phyloP scores from a whole-genome alignment of 495 filamentous ascomycete genomes.

The Mytilinidion resinicola region DNA sequence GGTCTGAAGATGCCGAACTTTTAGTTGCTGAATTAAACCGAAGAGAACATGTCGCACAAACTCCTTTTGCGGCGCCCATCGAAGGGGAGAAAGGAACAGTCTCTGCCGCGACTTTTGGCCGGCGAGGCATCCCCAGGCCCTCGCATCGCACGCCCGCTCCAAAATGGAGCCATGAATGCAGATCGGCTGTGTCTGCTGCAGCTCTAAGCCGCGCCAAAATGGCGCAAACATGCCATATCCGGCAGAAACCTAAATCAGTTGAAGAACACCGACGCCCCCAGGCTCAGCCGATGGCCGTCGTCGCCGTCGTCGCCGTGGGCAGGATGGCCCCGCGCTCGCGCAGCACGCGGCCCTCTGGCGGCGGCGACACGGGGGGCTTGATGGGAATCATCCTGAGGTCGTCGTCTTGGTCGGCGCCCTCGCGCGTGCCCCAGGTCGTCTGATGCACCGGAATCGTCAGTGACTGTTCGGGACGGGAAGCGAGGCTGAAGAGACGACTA shows the following conservation, averaged over 20 bases:
- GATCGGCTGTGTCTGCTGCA: background rate
- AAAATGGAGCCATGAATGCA: conserved; percentile 1
- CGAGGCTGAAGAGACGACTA: background rate
- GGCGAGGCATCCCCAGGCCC: background rate
- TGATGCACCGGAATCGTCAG: conserved; percentile 22
- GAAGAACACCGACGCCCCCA: too few species aligned
- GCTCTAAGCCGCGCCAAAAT: conserved; percentile 2
- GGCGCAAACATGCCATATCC: conserved; percentile 42
- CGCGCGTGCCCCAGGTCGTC: conserved; percentile 66
- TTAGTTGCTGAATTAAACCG: background rate
- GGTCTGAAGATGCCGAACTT: background rate
- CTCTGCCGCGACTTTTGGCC: conserved; percentile 1
- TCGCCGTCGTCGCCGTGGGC: background rate
- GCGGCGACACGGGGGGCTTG: conserved; percentile 13
- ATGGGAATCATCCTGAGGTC: conserved; percentile 26
- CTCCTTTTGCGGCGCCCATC: background rate
- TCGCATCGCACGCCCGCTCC: background rate
- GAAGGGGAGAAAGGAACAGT: background rate
- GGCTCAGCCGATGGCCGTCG: conserved; percentile 9
- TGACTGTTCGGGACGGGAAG: background rate
- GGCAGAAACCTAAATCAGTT: conserved; percentile 21
- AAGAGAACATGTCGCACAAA: background rate
- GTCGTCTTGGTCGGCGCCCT: conserved; percentile 57
- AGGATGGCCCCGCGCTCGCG: conserved; percentile 22
- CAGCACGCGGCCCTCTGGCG: conserved; percentile 12